Percentiles rank a stretch among this genome's conserved stretches.
Evolutionary conservation across 345 rosid species (phyloP).

Genomic region (Combretum micranthum): DNA sequence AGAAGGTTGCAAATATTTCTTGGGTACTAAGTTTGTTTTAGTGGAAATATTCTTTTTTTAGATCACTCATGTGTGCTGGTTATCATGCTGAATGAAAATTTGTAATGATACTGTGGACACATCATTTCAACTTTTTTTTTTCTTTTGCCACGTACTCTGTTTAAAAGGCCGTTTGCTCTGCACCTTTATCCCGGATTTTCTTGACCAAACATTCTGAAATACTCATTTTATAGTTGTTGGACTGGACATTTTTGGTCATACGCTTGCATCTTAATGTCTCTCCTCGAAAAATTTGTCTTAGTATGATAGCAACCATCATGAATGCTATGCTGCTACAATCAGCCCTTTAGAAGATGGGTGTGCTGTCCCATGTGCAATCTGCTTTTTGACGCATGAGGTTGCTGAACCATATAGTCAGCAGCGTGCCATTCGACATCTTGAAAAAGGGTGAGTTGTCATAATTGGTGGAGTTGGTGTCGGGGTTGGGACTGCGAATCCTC

Average conservation of each 20-base stretch:
- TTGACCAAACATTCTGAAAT: too few relatives aligned
- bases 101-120: too few relatives aligned
- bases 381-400: conserved; percentile 62
- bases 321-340: conserved; percentile 80
- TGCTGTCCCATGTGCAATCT: conserved; percentile 73
- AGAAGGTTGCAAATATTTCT: too few relatives aligned
- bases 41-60: too few relatives aligned
- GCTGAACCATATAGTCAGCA: conserved; percentile 80
- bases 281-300: conserved; percentile 18
- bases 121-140: too few relatives aligned
- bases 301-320: conserved; percentile 96
- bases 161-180: too few relatives aligned
- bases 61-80: too few relatives aligned
- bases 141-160: too few relatives aligned
- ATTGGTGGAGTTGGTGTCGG: conserved; percentile 93
- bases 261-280: conserved; percentile 1
- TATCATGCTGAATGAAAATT: too few relatives aligned
- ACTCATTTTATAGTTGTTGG: background rate
- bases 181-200: too few relatives aligned
- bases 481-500: conserved; percentile 80
- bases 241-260: background rate
- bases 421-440: conserved; percentile 75
- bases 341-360: conserved; percentile 69
- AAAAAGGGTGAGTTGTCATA: conserved; percentile 90
- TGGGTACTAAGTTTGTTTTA: too few relatives aligned